Conservation (phyloP, 2,329 filamentous ascomycete species). For the Microsporum canis region DNA sequence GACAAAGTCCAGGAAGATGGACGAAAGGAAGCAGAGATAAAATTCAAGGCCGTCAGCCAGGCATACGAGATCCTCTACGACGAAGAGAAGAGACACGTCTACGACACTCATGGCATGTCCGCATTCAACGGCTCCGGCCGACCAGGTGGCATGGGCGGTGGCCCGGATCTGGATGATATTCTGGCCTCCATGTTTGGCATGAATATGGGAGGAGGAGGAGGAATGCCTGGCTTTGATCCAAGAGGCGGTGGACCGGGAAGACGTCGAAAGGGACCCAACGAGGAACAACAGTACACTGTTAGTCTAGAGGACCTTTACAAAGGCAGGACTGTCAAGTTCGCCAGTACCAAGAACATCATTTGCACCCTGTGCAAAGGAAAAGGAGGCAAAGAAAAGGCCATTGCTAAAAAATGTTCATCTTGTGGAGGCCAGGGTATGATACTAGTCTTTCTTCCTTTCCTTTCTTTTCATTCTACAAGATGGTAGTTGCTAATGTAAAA, state of each 20-base stretch:
- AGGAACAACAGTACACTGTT: conserved; percentile 55
- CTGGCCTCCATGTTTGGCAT: conserved; percentile 78
- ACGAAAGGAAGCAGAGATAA: conserved; percentile 63
- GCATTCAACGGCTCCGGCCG: conserved; percentile 73
- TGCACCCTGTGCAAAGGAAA: conserved; percentile 78
- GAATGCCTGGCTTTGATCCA: conserved; percentile 25
- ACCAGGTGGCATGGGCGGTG: conserved; percentile 50
- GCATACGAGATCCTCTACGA: conserved; percentile 97
- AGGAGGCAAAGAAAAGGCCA: conserved; percentile 85
- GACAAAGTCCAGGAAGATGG: conserved; percentile 88
- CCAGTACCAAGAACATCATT: conserved; percentile 85
- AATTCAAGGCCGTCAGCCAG: conserved; percentile 85
- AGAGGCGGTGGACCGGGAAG: conserved; percentile 39
- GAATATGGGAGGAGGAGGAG: conserved; percentile 36
- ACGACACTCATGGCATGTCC: conserved; percentile 91
- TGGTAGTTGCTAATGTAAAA: neutral
- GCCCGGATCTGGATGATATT: conserved; percentile 74
- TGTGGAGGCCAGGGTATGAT: conserved; percentile 62
- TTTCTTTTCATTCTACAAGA: neutral
- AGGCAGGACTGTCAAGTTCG: conserved; percentile 95
- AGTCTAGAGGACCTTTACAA: conserved; percentile 93
- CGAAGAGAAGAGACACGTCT: conserved; percentile 82
- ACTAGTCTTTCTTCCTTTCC: neutral
- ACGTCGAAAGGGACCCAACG: conserved; percentile 29
- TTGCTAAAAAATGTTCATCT: conserved; percentile 67